Conservation (phyloP, 1,284 basidiomycete genomes). For the Rugosomyces carneus region DNA sequence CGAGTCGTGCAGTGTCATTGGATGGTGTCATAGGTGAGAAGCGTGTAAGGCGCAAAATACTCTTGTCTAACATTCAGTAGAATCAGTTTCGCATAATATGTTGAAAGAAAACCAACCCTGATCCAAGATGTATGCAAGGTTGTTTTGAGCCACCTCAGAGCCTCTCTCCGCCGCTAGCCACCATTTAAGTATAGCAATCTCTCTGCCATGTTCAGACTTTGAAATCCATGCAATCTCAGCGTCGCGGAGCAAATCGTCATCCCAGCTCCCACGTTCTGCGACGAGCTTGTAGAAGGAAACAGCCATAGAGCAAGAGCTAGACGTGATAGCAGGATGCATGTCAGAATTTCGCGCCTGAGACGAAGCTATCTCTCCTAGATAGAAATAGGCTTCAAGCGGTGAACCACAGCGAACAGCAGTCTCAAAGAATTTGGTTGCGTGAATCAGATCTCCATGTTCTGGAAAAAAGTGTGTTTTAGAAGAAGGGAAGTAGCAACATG, state of each 20-base stretch:
- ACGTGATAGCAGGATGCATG: conserved; percentile 41
- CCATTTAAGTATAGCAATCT: conserved; percentile 84
- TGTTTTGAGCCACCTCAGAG: conserved; percentile 91
- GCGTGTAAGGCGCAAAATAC: conserved; percentile 60
- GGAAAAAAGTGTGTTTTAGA: background rate
- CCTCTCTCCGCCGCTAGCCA: conserved; percentile 93
- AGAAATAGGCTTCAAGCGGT: conserved; percentile 90
- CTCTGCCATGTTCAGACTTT: conserved; percentile 61
- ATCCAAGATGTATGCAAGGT: conserved; percentile 89
- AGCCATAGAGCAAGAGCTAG: conserved; percentile 76
- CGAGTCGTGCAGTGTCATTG: conserved; percentile 75
- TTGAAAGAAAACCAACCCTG: conserved; percentile 48
- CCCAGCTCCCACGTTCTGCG: conserved; percentile 85
- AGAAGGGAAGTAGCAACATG: conserved; percentile 2
- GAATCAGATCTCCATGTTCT: conserved; percentile 60
- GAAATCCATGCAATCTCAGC: conserved; percentile 78
- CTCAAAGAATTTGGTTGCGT: conserved; percentile 74
- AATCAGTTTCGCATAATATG: background rate
- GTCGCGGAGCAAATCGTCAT: conserved; percentile 75
- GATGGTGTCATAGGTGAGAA: conserved; percentile 65
- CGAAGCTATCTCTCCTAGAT: conserved; percentile 77
- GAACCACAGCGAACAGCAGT: conserved; percentile 80
- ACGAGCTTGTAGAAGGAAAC: conserved; percentile 89
- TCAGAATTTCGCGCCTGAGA: conserved; percentile 42
- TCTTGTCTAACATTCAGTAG: conserved; percentile 50